A percentile compares a stretch with the other conserved stretches of the same genome.
Conservation (phyloP, 2,329 filamentous ascomycete species). For the Allantophomopsis lycopodina region DNA sequence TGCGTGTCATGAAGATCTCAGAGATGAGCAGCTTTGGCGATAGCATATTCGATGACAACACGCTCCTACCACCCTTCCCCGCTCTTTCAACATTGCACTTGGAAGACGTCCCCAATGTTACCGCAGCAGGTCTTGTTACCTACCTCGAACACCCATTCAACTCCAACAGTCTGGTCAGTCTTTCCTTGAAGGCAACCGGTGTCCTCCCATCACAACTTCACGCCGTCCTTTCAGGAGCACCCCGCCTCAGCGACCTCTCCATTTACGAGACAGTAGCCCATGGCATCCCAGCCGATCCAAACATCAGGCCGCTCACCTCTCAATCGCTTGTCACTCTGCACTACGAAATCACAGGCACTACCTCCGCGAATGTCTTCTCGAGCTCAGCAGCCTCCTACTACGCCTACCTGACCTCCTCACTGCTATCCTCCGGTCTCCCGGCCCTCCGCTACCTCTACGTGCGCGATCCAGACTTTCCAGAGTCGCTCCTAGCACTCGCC, state of each 20-base stretch:
- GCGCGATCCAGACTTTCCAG: conserved; percentile 70
- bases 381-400: conserved; percentile 55
- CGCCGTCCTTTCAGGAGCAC: conserved; percentile 24
- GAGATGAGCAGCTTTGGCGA: conserved; percentile 61
- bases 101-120: conserved; percentile 58
- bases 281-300: conserved; percentile 37
- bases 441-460: conserved; percentile 69
- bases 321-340: conserved; percentile 58
- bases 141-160: conserved; percentile 53
- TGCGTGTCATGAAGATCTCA: conserved; percentile 64
- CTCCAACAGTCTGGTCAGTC: conserved; percentile 44
- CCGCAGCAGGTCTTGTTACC: conserved; percentile 51
- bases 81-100: conserved; percentile 61
- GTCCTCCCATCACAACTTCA: conserved; percentile 35
- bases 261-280: conserved; percentile 40
- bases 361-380: conserved; percentile 40
- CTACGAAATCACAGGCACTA: conserved; percentile 63
- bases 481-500: conserved; percentile 55
- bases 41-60: conserved; percentile 53
- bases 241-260: conserved; percentile 29
- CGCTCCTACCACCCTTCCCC: conserved; percentile 58
- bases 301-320: conserved; percentile 52
- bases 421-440: conserved; percentile 64
- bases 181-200: conserved; percentile 61
- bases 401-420: conserved; percentile 70